Conservation (phyloP, 1,139 yeast species). For the Sugiyamaella pinicola region DNA sequence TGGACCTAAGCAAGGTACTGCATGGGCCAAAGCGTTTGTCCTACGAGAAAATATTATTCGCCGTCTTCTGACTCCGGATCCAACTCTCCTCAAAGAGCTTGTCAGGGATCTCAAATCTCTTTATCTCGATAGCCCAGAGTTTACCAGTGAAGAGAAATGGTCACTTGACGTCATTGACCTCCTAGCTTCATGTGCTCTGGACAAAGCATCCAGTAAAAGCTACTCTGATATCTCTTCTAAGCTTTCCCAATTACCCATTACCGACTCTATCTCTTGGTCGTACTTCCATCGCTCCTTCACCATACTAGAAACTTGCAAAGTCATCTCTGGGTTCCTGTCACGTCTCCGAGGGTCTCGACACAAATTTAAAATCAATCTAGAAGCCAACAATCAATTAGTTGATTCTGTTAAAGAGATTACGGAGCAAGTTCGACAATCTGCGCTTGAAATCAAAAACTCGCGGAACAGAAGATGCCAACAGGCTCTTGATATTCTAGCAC, state of each 20-base stretch:
- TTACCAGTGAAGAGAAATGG: slow-evolving; percentile 45
- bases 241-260: slow-evolving; percentile 14
- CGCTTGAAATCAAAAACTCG: slow-evolving; percentile 28
- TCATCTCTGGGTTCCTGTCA: slow-evolving; percentile 30
- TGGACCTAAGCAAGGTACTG: slow-evolving; percentile 33
- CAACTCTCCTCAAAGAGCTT: neutral
- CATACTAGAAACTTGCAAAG: slow-evolving; percentile 37
- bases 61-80: slow-evolving; percentile 20
- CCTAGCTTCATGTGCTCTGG: slow-evolving; percentile 28
- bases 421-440: slow-evolving; percentile 26
- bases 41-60: slow-evolving; percentile 33
- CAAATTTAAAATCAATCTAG: slow-evolving; percentile 27
- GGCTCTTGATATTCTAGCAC: slow-evolving; percentile 26
- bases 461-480: slow-evolving; percentile 24
- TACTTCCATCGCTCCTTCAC: slow-evolving; percentile 38
- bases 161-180: slow-evolving; percentile 32
- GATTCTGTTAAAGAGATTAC: slow-evolving; percentile 20
- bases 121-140: slow-evolving; percentile 18
- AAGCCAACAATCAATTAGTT: slow-evolving; percentile 22
- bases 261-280: slow-evolving; percentile 33
- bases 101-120: neutral
- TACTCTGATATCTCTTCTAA: slow-evolving; percentile 24
- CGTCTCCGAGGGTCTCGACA: slow-evolving; percentile 30
- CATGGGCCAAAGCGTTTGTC: slow-evolving; percentile 34
- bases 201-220: slow-evolving; percentile 18